Evolutionary conservation across 305 asterid genomes (phyloP).

Genomic region (Fraxinus paxiana): DNA sequence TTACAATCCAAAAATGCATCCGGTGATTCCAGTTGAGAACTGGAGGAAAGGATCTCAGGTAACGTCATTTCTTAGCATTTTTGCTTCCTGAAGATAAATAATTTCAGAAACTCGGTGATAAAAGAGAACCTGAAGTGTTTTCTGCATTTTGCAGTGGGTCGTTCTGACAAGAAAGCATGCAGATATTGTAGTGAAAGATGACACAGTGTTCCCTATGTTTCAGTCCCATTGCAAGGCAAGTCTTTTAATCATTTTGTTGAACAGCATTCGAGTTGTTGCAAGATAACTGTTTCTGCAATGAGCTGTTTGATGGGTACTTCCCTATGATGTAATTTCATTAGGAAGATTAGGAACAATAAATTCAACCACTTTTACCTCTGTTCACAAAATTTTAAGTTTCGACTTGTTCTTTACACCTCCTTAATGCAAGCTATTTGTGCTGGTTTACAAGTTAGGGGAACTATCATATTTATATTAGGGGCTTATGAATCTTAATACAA

Average conservation of each 20-base stretch:
- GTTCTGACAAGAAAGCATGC: conserved; percentile 91
- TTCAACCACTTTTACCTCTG: not conserved
- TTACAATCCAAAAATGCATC: conserved; percentile 92
- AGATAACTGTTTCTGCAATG: not conserved
- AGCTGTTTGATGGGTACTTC: not conserved
- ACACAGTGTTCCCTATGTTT: conserved; percentile 68
- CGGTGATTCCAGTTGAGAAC: conserved; percentile 60
- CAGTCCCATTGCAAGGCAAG: conserved; percentile 90
- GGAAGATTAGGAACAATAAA: not conserved
- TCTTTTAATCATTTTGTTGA: conserved; percentile 2
- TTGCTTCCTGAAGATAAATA: conserved; percentile 17
- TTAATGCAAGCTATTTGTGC: not conserved
- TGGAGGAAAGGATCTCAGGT: conserved; percentile 99
- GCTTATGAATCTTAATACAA: not conserved
- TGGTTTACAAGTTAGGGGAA: conserved; percentile 5
- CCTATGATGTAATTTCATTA: not conserved
- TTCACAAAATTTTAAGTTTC: not conserved
- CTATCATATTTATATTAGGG: not conserved
- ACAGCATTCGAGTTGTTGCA: conserved; percentile 9
- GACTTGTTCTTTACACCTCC: not conserved
- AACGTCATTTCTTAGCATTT: conserved; percentile 19
- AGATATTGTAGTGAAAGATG: conserved; percentile 63
- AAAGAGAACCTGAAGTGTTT: conserved; percentile 7
- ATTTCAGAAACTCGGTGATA: not conserved
- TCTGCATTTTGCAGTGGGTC: conserved; percentile 71